Evolutionary conservation across 2,329 filamentous ascomycete species (phyloP).

Genomic region (Exserohilum rostratum): DNA sequence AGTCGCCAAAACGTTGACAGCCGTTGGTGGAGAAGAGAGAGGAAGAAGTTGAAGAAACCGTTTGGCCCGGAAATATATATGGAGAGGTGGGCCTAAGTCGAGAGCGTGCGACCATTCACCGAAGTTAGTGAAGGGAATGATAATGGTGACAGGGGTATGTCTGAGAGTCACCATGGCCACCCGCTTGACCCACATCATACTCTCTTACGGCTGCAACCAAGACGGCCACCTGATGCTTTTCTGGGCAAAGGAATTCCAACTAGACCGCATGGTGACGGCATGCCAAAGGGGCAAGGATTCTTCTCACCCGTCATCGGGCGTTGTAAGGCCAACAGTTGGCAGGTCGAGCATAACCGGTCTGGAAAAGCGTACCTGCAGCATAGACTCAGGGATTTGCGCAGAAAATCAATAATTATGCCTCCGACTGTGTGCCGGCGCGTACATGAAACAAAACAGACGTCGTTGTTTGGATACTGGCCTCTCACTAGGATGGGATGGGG

Average conservation of each 20-base stretch:
- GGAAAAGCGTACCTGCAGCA: slow-evolving; percentile 2
- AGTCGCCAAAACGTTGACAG: slow-evolving; percentile 3
- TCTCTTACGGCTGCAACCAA: background rate
- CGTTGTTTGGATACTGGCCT: slow-evolving; percentile 8
- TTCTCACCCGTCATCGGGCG: background rate
- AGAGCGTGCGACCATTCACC: slow-evolving; percentile 5
- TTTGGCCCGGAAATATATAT: slow-evolving; percentile 12
- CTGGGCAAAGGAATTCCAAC: background rate
- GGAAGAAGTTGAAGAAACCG: background rate
- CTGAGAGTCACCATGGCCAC: slow-evolving; percentile 11
- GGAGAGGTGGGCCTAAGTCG: background rate
- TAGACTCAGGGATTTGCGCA: slow-evolving; percentile 1
- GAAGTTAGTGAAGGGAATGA: background rate
- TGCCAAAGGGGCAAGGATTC: background rate
- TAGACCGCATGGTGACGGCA: slow-evolving; percentile 5
- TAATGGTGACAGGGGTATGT: background rate
- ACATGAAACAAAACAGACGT: slow-evolving; percentile 5
- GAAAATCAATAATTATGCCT: background rate
- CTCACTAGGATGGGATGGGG: slow-evolving; percentile 6
- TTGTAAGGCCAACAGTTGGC: slow-evolving; percentile 6
- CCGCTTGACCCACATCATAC: slow-evolving; percentile 18
- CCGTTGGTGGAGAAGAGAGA: slow-evolving; percentile 1
- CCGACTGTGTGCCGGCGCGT: slow-evolving; percentile 8
- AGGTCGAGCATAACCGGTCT: slow-evolving; percentile 4
- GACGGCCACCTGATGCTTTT: slow-evolving; percentile 9